A percentile compares a stretch with the other conserved stretches of the same genome.
Evolutionary conservation across 495 filamentous ascomycete species (phyloP).

Genomic region (Hyaloscypha hepaticicola): DNA sequence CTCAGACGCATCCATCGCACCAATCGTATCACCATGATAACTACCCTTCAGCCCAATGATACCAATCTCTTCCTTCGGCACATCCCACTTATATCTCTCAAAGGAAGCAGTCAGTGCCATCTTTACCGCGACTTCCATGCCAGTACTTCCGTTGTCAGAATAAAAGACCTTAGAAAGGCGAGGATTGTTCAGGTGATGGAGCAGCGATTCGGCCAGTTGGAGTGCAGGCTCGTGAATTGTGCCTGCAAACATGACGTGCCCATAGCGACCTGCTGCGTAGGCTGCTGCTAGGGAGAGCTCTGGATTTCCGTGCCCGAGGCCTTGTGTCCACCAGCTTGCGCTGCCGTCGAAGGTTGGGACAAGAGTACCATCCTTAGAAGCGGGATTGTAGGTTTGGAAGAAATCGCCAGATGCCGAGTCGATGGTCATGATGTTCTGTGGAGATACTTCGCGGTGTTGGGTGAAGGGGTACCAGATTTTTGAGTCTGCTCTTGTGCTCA

Average conservation of each 20-base stretch:
- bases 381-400: slow-evolving; percentile 56
- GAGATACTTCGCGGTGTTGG: slow-evolving; percentile 62
- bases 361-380: slow-evolving; percentile 40
- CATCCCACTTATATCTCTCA: slow-evolving; percentile 61
- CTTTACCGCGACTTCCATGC: slow-evolving; percentile 76
- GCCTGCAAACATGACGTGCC: slow-evolving; percentile 80
- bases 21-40: slow-evolving; percentile 82
- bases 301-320: slow-evolving; percentile 72
- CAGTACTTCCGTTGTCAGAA: slow-evolving; percentile 77
- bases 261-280: slow-evolving; percentile 78
- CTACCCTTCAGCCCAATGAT: slow-evolving; percentile 71
- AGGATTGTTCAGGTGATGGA: slow-evolving; percentile 55
- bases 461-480: slow-evolving; percentile 82
- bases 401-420: slow-evolving; percentile 75
- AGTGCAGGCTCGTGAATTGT: slow-evolving; percentile 72
- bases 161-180: slow-evolving; percentile 69
- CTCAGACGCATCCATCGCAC: slow-evolving; percentile 76
- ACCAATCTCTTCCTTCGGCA: slow-evolving; percentile 50
- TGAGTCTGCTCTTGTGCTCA: slow-evolving; percentile 54
- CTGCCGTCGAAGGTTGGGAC: slow-evolving; percentile 71
- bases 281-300: slow-evolving; percentile 65
- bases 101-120: slow-evolving; percentile 69
- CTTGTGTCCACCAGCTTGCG: slow-evolving; percentile 86
- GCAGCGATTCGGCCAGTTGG: slow-evolving; percentile 56
- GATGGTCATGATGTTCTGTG: slow-evolving; percentile 62